phyloP scores from a whole-genome alignment of 306 rosid genomes.

The Arachis hypogaea region DNA sequence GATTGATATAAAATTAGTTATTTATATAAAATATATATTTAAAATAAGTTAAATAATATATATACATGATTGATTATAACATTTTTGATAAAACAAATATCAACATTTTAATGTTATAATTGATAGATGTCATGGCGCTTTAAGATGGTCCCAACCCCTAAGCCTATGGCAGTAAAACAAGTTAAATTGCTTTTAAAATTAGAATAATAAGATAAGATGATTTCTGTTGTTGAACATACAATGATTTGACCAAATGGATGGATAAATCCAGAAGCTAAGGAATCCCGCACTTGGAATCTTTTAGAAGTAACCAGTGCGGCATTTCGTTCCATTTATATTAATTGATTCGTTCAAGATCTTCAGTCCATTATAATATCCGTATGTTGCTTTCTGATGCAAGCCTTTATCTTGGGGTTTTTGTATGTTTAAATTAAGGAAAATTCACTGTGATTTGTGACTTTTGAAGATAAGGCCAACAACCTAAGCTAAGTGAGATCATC shows the following conservation, averaged over 20 bases:
- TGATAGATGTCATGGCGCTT: background rate
- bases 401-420: background rate
- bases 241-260: conserved; percentile 23
- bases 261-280: conserved; percentile 12
- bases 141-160: background rate
- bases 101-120: too few relatives aligned
- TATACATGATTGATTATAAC: too few relatives aligned
- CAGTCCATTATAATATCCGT: conserved; percentile 6
- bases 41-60: too few relatives aligned
- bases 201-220: background rate
- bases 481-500: background rate
- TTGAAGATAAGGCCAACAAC: conserved; percentile 15
- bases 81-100: background rate
- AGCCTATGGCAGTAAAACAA: background rate
- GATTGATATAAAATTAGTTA: too few relatives aligned
- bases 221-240: conserved; percentile 6
- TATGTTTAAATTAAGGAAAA: background rate
- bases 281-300: conserved; percentile 8
- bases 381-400: background rate
- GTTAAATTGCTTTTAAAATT: background rate
- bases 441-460: conserved; percentile 18
- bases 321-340: conserved; percentile 34
- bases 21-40: too few relatives aligned
- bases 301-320: conserved; percentile 11
- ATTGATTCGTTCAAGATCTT: conserved; percentile 24